Conservation (phyloP, 768 basidiomycete genomes). For the Exsudoporus frostii region DNA sequence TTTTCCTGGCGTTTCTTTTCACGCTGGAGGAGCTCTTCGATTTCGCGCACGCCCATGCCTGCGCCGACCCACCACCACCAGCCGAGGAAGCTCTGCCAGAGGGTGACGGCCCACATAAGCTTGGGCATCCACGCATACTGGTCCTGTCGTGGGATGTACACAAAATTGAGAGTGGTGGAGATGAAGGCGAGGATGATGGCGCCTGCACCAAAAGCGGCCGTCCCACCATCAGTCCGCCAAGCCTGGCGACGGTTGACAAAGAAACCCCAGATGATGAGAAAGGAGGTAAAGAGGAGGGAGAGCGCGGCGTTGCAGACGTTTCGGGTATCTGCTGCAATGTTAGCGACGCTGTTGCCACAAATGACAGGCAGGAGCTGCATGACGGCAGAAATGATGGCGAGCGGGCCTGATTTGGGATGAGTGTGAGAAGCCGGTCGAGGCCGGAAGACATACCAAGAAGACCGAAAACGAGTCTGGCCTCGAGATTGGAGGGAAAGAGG, state of each 20-base stretch:
- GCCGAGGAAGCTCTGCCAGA: slow-evolving; percentile 96
- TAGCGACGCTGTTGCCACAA: slow-evolving; percentile 34
- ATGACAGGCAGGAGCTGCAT: slow-evolving; percentile 80
- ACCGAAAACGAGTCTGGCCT: slow-evolving; percentile 80
- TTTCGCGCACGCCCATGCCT: slow-evolving; percentile 72
- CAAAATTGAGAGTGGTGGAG: slow-evolving; percentile 82
- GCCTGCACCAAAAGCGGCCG: slow-evolving; percentile 86
- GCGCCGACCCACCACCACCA: slow-evolving; percentile 99
- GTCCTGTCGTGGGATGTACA: slow-evolving; percentile 81
- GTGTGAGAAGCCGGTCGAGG: neutral
- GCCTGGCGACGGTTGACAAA: slow-evolving; percentile 86
- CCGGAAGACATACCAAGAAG: slow-evolving; percentile 62
- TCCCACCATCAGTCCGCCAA: slow-evolving; percentile 96
- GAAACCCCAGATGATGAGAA: slow-evolving; percentile 91
- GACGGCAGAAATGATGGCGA: slow-evolving; percentile 78
- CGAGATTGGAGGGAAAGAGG: slow-evolving; percentile 87
- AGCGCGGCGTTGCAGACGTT: slow-evolving; percentile 97
- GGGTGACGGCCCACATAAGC: slow-evolving; percentile 84
- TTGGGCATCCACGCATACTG: slow-evolving; percentile 90
- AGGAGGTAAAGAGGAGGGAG: slow-evolving; percentile 88
- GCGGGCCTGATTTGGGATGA: slow-evolving; percentile 52
- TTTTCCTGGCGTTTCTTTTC: slow-evolving; percentile 55
- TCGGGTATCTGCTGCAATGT: slow-evolving; percentile 69
- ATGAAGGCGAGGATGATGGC: slow-evolving; percentile 80
- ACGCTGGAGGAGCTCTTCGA: slow-evolving; percentile 57